Conservation (phyloP, 2,329 filamentous ascomycete species). For the Madurella mycetomatis region DNA sequence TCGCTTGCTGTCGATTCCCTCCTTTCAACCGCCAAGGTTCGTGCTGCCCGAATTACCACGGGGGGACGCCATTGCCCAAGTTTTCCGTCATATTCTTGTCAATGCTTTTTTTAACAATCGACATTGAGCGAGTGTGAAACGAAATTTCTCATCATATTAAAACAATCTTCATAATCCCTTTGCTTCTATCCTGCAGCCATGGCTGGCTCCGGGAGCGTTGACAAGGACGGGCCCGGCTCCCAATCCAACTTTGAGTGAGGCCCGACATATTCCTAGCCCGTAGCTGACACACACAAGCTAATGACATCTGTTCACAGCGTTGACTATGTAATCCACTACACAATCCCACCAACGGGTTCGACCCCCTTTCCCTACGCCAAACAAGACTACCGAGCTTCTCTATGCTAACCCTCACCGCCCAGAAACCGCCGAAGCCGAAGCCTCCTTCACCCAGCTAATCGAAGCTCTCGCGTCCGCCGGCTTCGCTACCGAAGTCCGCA, state of each 20-base stretch:
- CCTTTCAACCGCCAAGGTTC: not conserved
- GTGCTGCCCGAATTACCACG: not conserved
- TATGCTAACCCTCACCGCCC: conserved; percentile 37
- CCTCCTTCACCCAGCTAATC: conserved; percentile 73
- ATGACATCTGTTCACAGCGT: conserved; percentile 18
- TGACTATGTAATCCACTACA: conserved; percentile 30
- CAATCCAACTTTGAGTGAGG: not conserved
- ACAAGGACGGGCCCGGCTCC: not conserved
- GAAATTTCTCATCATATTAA: not conserved
- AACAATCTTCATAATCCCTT: not conserved
- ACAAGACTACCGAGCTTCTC: too few species aligned
- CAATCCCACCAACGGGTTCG: conserved; percentile 19
- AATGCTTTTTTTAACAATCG: too few species aligned
- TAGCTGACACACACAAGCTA: not conserved
- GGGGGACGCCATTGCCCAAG: too few species aligned
- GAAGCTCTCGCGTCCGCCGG: conserved; percentile 71
- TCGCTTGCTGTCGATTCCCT: not conserved
- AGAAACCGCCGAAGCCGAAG: conserved; percentile 61
- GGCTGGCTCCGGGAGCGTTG: not conserved
- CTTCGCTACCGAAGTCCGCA: conserved; percentile 82
- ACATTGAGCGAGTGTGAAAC: too few species aligned
- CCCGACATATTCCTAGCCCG: not conserved
- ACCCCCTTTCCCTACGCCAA: not conserved
- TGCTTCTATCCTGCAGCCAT: not conserved
- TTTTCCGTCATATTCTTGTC: too few species aligned